Evolutionary conservation across 768 basidiomycete genomes (phyloP).

Genomic region (Boletus subcaerulescens): DNA sequence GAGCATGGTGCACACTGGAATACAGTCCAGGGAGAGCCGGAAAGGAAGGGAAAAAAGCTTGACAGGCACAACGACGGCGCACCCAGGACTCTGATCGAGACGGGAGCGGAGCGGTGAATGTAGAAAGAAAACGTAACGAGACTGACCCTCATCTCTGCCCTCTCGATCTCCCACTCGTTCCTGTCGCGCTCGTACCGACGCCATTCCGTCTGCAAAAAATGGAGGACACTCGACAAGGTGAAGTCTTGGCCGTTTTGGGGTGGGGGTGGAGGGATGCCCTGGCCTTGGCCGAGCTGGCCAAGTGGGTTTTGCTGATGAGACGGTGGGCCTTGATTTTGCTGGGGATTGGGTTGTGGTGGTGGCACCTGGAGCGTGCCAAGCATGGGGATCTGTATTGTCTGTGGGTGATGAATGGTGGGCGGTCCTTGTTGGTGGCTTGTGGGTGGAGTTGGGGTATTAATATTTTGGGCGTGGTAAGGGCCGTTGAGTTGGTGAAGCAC

Average conservation of each 20-base stretch:
- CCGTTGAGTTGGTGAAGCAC: conserved; percentile 28
- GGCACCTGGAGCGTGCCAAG: conserved; percentile 67
- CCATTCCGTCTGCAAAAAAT: conserved; percentile 99
- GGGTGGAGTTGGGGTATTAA: background rate
- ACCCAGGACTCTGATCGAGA: background rate
- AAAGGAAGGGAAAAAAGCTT: background rate
- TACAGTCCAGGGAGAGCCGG: too few species aligned
- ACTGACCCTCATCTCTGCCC: conserved; percentile 97
- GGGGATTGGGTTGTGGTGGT: conserved; percentile 45
- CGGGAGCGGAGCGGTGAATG: background rate
- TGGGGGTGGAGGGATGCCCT: conserved; percentile 66
- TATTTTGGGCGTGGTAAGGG: conserved; percentile 29
- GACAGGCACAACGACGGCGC: background rate
- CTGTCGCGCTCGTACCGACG: conserved; percentile 95
- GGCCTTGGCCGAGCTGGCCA: conserved; percentile 52
- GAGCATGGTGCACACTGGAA: conserved; percentile 5
- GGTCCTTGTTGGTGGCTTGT: conserved; percentile 22
- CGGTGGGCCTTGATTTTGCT: conserved; percentile 37
- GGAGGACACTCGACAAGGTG: conserved; percentile 90
- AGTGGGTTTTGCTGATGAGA: conserved; percentile 57
- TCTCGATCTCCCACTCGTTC: conserved; percentile 99
- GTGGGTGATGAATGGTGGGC: conserved; percentile 37
- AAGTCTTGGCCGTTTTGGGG: conserved; percentile 90
- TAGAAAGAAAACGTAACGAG: conserved; percentile 8
- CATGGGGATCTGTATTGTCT: conserved; percentile 61